Evolutionary conservation across 2,329 filamentous ascomycete species (phyloP), one percentile per base, ranked within the genome.

Genomic region (Didymosphaeria variabile): DNA sequence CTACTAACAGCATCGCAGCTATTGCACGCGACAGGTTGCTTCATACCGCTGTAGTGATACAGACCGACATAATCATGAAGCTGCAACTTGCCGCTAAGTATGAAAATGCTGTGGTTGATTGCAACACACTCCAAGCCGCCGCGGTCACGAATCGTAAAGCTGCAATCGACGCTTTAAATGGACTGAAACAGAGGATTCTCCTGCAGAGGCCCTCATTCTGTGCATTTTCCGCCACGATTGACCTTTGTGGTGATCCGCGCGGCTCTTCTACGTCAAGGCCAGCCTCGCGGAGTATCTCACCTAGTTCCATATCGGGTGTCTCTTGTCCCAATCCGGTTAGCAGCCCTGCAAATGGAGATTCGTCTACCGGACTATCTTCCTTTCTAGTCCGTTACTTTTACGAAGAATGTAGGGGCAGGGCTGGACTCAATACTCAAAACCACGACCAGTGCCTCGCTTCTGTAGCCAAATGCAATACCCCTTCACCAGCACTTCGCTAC

Each of bases 1-100:
- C 9, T 51, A 58, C 65, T 67, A 45, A 65, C 55, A 50, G 59
- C 8, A 42, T 40, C 63, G 45, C 62, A 80, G 78, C 69, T 46
- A 69, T 73, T 34, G 77, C 78, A 13, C 69, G 76, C 55, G 73
- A 80, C 46, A 75, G 71, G 10, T 67, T 80, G 3, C 65, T 77
- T 6, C 76, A 79, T 58, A 74, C 81, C 23, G 74, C 77, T 15
- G 69, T 80, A 8, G 67, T 75, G n/a, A 70, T 81, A 59, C 78
- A 81, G 60, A 74, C 75, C 26, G 77, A 81, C 59, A 74, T 80
- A 19, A 77, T 81, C 49, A 72, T 74, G 53, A 73, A 72, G 53
- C 65, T 81, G 21, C 75, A 80, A 58, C 69, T 79, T 57, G 77
- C 74, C n/a, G 67, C 72, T 40, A 70, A 77, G 45, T 72, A 74